Evolutionary conservation across 768 basidiomycete genomes (phyloP).

Genomic region (Piloderma croceum): DNA sequence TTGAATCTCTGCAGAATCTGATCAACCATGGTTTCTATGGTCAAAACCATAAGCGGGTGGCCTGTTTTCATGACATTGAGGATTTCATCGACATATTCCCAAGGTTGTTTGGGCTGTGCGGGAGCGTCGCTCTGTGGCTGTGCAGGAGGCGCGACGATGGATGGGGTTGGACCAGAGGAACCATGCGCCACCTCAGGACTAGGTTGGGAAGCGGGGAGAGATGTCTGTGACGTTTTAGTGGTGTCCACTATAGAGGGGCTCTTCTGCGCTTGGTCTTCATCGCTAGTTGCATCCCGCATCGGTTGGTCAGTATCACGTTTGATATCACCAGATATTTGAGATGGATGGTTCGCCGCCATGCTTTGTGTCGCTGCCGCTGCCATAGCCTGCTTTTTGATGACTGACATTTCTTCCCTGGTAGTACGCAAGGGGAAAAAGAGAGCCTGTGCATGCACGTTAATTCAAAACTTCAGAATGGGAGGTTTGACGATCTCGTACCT

Average conservation of each 20-base stretch:
- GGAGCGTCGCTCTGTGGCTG: not conserved
- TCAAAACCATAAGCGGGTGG: conserved; percentile 90
- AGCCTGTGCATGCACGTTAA: conserved; percentile 46
- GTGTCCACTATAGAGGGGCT: too few species aligned
- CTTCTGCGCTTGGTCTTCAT: too few species aligned
- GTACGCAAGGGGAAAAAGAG: conserved; percentile 94
- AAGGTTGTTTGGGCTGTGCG: conserved; percentile 43
- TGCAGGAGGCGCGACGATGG: conserved; percentile 8
- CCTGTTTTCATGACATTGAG: conserved; percentile 91
- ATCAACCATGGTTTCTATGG: conserved; percentile 95
- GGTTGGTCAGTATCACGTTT: not conserved
- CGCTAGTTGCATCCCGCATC: not conserved
- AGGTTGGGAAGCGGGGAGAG: too few species aligned
- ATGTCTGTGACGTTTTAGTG: too few species aligned
- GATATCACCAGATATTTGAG: conserved; percentile 11
- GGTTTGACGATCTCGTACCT: conserved; percentile 45
- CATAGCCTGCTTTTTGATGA: conserved; percentile 39
- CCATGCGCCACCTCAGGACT: too few species aligned
- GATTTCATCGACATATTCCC: conserved; percentile 91
- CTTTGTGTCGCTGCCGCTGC: conserved; percentile 32
- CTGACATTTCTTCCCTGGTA: conserved; percentile 61
- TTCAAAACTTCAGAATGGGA: conserved; percentile 5
- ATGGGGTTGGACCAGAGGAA: conserved; percentile 12
- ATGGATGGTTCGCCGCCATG: conserved; percentile 21
- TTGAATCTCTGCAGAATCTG: conserved; percentile 90